Evolutionary conservation across 768 basidiomycete genomes (phyloP).

Genomic region (Lentinula edodes): DNA sequence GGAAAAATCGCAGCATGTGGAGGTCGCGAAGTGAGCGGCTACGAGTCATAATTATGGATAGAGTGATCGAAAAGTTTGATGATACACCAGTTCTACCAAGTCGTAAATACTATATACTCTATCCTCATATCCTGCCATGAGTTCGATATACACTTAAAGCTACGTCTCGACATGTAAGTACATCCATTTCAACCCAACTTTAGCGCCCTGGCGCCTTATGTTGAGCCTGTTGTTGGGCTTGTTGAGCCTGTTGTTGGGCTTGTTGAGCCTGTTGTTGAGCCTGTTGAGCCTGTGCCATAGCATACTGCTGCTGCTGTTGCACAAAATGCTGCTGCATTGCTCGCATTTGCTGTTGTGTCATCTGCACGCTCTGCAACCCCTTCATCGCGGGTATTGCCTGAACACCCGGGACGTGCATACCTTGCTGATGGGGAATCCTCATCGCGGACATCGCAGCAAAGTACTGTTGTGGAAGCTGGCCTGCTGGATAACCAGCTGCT

Average conservation of each 20-base stretch:
- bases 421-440: background rate
- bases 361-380: background rate
- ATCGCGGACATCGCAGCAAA: background rate
- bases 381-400: background rate
- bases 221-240: background rate
- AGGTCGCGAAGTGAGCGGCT: too few relatives aligned
- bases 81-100: too few relatives aligned
- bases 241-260: background rate
- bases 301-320: background rate
- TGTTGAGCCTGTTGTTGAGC: background rate
- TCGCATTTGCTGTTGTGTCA: background rate
- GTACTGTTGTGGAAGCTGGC: background rate
- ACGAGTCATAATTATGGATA: too few relatives aligned
- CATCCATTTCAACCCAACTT: background rate
- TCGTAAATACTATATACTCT: background rate
- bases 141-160: too few relatives aligned
- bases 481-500: background rate
- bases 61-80: too few relatives aligned
- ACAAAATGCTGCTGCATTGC: background rate
- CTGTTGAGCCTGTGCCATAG: background rate
- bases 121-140: too few relatives aligned
- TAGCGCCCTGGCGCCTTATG: background rate
- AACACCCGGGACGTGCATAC: background rate
- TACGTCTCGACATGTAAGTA: too few relatives aligned
- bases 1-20: too few relatives aligned